Percentiles rank a stretch among this genome's conserved stretches.
These are phyloP conservation scores for Erythrobasidium hasegawianum DNA, from an alignment of 1,284 basidiomycete genomes.

Conservation along the genomic window DNA sequence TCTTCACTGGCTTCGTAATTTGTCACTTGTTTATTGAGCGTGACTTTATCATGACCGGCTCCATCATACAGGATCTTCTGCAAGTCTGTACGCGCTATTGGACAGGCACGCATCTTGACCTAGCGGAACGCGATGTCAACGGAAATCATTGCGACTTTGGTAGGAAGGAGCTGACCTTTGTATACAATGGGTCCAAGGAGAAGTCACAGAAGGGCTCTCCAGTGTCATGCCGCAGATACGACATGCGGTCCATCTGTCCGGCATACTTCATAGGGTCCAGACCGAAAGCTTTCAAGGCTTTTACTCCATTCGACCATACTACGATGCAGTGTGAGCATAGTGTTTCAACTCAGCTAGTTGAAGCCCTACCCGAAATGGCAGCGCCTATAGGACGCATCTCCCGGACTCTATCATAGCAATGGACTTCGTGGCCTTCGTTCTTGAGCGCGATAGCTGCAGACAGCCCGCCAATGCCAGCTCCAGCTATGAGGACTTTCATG, in stretches of 20 bases:
- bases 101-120: slow-evolving; percentile 31
- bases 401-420: slow-evolving; percentile 28
- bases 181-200: slow-evolving; percentile 22
- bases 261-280: slow-evolving; percentile 30
- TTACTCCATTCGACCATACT: slow-evolving; percentile 35
- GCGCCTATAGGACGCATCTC: slow-evolving; percentile 35
- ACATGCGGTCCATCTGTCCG: slow-evolving; percentile 33
- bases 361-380: slow-evolving; percentile 26
- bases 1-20: slow-evolving; percentile 14
- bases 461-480: slow-evolving; percentile 32
- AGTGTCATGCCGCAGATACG: slow-evolving; percentile 30
- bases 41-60: slow-evolving; percentile 14
- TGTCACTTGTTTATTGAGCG: slow-evolving; percentile 23
- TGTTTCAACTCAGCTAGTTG: neutral
- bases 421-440: slow-evolving; percentile 26
- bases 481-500: slow-evolving; percentile 34
- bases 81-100: slow-evolving; percentile 30
- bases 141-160: neutral
- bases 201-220: slow-evolving; percentile 30
- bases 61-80: slow-evolving; percentile 33
- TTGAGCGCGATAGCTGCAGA: slow-evolving; percentile 32
- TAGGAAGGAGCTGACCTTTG: slow-evolving; percentile 5
- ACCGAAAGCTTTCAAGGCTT: slow-evolving; percentile 29
- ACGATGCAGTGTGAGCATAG: neutral
- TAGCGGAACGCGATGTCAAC: neutral